A percentile compares a stretch with the other conserved stretches of the same genome.
Conservation (phyloP, 2,329 filamentous ascomycete genomes). For the Drechslerella dactyloides region DNA sequence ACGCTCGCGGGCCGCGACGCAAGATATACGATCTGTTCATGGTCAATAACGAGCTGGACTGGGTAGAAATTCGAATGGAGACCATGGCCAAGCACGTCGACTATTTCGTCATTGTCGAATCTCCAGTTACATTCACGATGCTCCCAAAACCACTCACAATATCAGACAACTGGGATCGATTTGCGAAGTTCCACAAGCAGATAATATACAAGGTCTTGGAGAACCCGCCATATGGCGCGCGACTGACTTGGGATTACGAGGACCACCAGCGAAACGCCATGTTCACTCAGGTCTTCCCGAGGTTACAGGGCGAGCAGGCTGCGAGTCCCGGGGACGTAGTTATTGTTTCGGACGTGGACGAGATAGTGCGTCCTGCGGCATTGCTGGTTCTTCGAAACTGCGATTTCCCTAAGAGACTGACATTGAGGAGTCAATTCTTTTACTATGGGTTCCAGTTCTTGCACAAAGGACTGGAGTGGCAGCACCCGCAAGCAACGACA, state of each 20-base stretch:
- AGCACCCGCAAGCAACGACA: constrained; percentile 67
- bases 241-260: constrained; percentile 63
- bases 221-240: constrained; percentile 59
- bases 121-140: constrained; percentile 66
- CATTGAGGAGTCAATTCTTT: constrained; percentile 64
- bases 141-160: constrained; percentile 65
- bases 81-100: constrained; percentile 67
- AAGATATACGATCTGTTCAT: constrained; percentile 70
- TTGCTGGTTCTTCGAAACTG: constrained; percentile 63
- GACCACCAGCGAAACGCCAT: constrained; percentile 66
- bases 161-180: constrained; percentile 63
- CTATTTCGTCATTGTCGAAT: constrained; percentile 71
- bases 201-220: constrained; percentile 67
- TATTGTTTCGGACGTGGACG: constrained; percentile 68
- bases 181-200: constrained; percentile 65
- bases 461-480: constrained; percentile 62
- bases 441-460: constrained; percentile 67
- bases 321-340: constrained; percentile 65
- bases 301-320: constrained; percentile 59
- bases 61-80: constrained; percentile 69
- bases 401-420: constrained; percentile 64
- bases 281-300: constrained; percentile 65
- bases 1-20: constrained; percentile 55
- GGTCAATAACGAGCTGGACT: constrained; percentile 70
- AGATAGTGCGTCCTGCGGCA: constrained; percentile 65